phyloP scores from a whole-genome alignment of 2,329 filamentous ascomycete species.

The Chaetomium sp. region DNA sequence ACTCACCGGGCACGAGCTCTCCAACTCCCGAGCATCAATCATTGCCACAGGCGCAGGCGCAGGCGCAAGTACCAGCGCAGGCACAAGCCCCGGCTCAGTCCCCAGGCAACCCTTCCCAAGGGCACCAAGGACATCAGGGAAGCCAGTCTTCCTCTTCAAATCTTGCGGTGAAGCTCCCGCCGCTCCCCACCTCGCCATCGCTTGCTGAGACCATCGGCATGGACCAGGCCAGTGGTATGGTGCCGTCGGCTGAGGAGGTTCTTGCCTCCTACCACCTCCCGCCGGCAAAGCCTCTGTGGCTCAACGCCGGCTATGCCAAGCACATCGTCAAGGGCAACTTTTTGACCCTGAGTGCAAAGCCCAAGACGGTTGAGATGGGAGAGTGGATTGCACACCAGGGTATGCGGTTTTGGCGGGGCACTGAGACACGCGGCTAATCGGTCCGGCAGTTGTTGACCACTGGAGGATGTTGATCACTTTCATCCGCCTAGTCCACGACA shows the following conservation, averaged over 20 bases:
- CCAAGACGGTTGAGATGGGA: conserved; percentile 88
- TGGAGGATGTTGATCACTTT: conserved; percentile 88
- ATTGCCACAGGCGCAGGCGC: conserved; percentile 27
- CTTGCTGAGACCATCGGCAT: conserved; percentile 68
- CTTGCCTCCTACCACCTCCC: conserved; percentile 66
- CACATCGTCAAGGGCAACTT: conserved; percentile 97
- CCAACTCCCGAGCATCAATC: conserved; percentile 26
- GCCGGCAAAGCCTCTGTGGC: conserved; percentile 70
- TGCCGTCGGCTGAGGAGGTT: conserved; percentile 55
- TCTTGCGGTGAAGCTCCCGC: conserved; percentile 59
- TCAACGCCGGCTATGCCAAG: conserved; percentile 73
- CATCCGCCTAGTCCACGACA: conserved; percentile 83
- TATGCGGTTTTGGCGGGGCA: conserved; percentile 44
- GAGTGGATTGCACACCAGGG: conserved; percentile 97
- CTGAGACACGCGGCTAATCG: conserved; percentile 11
- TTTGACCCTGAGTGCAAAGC: conserved; percentile 89
- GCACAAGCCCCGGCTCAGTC: conserved; percentile 38
- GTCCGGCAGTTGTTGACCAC: conserved; percentile 77
- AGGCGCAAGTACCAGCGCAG: conserved; percentile 35
- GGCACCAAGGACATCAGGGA: conserved; percentile 52
- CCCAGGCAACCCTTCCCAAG: conserved; percentile 43
- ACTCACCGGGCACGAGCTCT: conserved; percentile 31
- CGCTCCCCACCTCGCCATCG: conserved; percentile 64
- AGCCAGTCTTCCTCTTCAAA: conserved; percentile 53
- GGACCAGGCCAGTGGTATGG: conserved; percentile 59